phyloP scores from a whole-genome alignment of 2,329 filamentous ascomycete species.

The Colletotrichum tropicicola region DNA sequence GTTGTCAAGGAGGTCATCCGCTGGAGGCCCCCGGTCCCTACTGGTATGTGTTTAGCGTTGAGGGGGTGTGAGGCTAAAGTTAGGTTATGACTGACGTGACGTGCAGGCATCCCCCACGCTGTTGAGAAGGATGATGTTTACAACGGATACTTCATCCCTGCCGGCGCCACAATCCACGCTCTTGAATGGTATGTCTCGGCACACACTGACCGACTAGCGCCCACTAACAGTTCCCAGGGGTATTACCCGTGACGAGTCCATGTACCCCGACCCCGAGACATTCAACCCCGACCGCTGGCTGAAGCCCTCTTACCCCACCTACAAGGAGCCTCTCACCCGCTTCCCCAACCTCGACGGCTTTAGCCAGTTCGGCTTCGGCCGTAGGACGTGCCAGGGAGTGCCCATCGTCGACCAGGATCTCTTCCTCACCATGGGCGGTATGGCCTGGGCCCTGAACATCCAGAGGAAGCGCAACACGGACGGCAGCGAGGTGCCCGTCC shows the following conservation, averaged over 20 bases:
- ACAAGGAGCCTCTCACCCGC: slow-evolving; percentile 47
- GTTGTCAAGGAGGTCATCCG: slow-evolving; percentile 55
- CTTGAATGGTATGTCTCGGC: slow-evolving; percentile 24
- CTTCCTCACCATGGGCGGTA: slow-evolving; percentile 49
- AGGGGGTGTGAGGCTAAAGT: background rate
- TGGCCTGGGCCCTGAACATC: slow-evolving; percentile 47
- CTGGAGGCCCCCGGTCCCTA: slow-evolving; percentile 64
- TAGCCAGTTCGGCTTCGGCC: slow-evolving; percentile 62
- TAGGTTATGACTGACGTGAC: slow-evolving; percentile 35
- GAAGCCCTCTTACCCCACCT: slow-evolving; percentile 47
- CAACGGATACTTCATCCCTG: slow-evolving; percentile 60
- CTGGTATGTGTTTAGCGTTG: slow-evolving; percentile 43
- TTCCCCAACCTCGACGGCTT: slow-evolving; percentile 51
- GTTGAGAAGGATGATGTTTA: slow-evolving; percentile 61
- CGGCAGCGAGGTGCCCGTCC: slow-evolving; percentile 43
- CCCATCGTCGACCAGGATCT: slow-evolving; percentile 53
- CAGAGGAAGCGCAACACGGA: slow-evolving; percentile 39
- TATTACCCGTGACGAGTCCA: slow-evolving; percentile 53
- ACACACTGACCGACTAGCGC: background rate
- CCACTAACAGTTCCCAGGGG: slow-evolving; percentile 49
- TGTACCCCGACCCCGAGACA: slow-evolving; percentile 47
- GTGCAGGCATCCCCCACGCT: slow-evolving; percentile 55
- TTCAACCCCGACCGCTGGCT: slow-evolving; percentile 53
- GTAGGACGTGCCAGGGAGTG: slow-evolving; percentile 56
- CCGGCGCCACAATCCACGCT: slow-evolving; percentile 61